Conservation (phyloP, 768 basidiomycete species). For the Suillus cothurnatus region DNA sequence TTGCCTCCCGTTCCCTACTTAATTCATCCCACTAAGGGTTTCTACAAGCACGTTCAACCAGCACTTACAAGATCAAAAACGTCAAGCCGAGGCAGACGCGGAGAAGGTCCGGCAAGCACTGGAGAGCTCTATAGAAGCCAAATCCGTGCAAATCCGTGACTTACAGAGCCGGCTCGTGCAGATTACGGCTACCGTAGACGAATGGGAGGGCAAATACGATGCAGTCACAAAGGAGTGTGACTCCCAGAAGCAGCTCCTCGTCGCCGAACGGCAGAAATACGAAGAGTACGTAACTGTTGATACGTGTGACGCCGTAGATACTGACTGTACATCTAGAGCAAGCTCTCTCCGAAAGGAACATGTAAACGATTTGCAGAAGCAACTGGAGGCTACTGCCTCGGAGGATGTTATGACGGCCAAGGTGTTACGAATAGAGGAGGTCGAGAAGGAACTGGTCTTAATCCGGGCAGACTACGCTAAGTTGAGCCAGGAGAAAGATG, state of each 20-base stretch:
- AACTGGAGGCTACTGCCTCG: neutral
- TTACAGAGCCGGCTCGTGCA: neutral
- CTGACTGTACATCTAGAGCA: neutral
- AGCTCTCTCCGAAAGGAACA: neutral
- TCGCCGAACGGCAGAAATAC: neutral
- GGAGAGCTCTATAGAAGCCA: neutral
- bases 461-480: neutral
- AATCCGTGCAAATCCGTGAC: neutral
- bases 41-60: neutral
- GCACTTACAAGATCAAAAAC: neutral
- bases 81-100: neutral
- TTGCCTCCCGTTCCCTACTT: neutral
- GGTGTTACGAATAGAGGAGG: neutral
- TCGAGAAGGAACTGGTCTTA: neutral
- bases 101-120: neutral
- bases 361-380: neutral
- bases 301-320: no score
- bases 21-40: neutral
- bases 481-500: neutral
- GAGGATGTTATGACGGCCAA: neutral
- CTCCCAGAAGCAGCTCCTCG: neutral
- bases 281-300: neutral
- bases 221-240: neutral
- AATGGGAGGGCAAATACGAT: conserved; percentile 1
- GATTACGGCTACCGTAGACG: neutral